Evolutionary conservation across 139 green algal genomes (phyloP), one percentile per base, ranked within the genome.

Genomic region (Tetradesmus obliquus): DNA sequence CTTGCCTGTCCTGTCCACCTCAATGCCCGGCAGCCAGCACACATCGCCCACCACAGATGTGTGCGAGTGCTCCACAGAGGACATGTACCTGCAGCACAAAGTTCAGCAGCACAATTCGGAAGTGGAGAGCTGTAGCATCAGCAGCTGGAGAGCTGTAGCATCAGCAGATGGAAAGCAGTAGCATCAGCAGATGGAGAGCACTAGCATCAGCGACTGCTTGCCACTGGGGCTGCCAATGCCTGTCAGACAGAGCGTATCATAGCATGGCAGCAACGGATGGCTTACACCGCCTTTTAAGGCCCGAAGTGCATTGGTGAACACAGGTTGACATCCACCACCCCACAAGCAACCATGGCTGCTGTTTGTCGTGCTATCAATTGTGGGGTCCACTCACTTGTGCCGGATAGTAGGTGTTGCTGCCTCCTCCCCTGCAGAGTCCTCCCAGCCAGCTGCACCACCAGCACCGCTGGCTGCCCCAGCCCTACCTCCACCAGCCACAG

Each of bases 21-120:
- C 94, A 6, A 97, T 91, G 19, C 95, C 96, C 0, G 96, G 95
- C 58, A 98, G 95, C 97, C 97, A 99, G 15, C 95, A 88, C 51
- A 99, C 84, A 93, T 98, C 96, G 9, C 95, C 96, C 17, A 99
- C 93, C 51, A 92, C 55, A 82, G 90, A 87, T 8, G 94, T 93
- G 94, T 98, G 97, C 13, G 92, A 96, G 82, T 93, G 92, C 82
- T 97, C 96, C 2, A 96, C 79, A 45, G 92, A 76, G 10, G 96
- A 97, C 55, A 96, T 55, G 88, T 93, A 93, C 82, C 86, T 94
- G 90, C n/a, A 81, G 76, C 81, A 45, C 32, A 45, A 45, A 45
- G 32, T 45, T 45, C 32, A 45, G 32, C 32, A 76, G 17, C 84
- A 55, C 76, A 22, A 51, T n/a, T 24, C 81, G 81, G 32, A 12